phyloP scores from a whole-genome alignment of 768 basidiomycete species.

The Psilocybe cubensis region DNA sequence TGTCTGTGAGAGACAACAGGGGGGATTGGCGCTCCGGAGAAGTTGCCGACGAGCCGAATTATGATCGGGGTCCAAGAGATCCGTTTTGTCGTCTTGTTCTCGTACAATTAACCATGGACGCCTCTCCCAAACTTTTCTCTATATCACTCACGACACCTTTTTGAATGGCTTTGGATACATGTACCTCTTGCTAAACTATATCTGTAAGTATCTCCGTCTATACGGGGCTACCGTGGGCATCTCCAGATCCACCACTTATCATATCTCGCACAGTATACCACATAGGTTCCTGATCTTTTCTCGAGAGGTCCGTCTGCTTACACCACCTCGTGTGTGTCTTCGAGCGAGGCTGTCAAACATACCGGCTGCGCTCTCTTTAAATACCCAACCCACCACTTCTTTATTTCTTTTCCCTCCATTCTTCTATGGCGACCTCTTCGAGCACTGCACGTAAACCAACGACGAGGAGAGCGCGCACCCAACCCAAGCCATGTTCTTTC shows the following conservation, averaged over 20 bases:
- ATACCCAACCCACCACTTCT: background rate
- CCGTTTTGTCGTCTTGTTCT: slow-evolving; percentile 5
- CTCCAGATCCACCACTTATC: background rate
- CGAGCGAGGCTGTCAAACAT: background rate
- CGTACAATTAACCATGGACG: too few species aligned
- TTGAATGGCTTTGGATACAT: background rate
- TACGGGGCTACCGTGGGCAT: slow-evolving; percentile 10
- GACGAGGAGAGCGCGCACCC: slow-evolving; percentile 2
- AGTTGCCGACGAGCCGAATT: background rate
- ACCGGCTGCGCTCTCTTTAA: slow-evolving; percentile 4
- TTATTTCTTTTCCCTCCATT: background rate
- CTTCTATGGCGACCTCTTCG: background rate
- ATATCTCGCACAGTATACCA: slow-evolving; percentile 1
- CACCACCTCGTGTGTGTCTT: slow-evolving; percentile 5
- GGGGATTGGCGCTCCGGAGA: background rate
- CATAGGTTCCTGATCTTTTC: slow-evolving; percentile 5
- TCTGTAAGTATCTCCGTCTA: slow-evolving; percentile 8
- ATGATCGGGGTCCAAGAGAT: slow-evolving; percentile 3
- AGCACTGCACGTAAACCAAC: background rate
- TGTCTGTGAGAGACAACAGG: background rate
- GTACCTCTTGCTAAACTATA: background rate
- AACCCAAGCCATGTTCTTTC: slow-evolving; percentile 3
- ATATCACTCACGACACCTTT: background rate
- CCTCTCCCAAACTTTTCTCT: background rate
- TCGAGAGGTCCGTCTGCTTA: background rate